These are phyloP conservation scores for Bipolaris bicolor DNA, from an alignment of 2,329 filamentous ascomycete species.

Conservation along the genomic window DNA sequence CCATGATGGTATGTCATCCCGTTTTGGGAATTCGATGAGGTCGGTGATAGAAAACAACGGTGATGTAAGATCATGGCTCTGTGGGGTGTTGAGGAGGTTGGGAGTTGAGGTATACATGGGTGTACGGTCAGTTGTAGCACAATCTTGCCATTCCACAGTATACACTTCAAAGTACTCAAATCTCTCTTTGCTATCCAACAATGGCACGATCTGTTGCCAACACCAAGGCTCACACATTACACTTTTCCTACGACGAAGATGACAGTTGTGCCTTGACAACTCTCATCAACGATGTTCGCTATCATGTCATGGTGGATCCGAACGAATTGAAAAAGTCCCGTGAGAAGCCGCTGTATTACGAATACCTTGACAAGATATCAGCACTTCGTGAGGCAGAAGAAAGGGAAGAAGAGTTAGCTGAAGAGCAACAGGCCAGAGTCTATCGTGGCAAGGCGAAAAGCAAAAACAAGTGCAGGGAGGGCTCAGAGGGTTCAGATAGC, in stretches of 20 bases:
- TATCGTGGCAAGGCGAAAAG: not conserved
- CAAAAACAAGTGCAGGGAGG: conserved; percentile 1
- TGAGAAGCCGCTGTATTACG: conserved; percentile 25
- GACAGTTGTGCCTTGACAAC: conserved; percentile 22
- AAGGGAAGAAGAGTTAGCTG: conserved; percentile 17
- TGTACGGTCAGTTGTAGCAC: not conserved
- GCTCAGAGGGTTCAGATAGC: conserved; percentile 13
- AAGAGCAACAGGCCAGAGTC: conserved; percentile 9
- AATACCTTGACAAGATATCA: conserved; percentile 24
- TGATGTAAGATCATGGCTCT: conserved; percentile 12
- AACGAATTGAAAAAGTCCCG: conserved; percentile 19
- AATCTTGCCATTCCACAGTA: not conserved
- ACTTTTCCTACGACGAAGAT: conserved; percentile 24
- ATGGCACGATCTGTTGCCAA: conserved; percentile 17
- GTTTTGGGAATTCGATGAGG: conserved; percentile 3
- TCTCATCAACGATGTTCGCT: conserved; percentile 29
- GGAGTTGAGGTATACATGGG: conserved; percentile 1
- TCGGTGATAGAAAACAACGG: conserved; percentile 4
- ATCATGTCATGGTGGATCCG: conserved; percentile 20
- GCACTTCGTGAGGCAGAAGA: conserved; percentile 24
- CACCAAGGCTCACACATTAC: conserved; percentile 17
- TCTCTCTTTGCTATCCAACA: not conserved
- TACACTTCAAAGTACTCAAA: not conserved
- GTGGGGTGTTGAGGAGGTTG: not conserved
- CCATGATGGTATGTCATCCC: conserved; percentile 8